Percentiles rank a stretch among this genome's conserved stretches.
Conservation (phyloP, 106 monocot species). For the Allium cepa region DNA sequence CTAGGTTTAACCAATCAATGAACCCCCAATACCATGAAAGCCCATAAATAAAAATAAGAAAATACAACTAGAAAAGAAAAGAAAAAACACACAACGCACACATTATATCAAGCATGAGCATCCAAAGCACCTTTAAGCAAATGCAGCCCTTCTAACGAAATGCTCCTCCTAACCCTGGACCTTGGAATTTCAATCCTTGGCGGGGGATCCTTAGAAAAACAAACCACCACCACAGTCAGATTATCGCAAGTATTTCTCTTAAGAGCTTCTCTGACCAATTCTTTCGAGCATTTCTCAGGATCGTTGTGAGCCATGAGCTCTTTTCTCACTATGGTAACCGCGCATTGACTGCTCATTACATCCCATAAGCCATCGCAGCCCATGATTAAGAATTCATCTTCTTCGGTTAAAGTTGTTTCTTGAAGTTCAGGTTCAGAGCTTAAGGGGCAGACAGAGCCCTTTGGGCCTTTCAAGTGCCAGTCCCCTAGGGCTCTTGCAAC, state of each 20-base stretch:
- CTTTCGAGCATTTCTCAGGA: conserved; percentile 31
- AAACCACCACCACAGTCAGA: conserved; percentile 46
- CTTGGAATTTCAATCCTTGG: conserved; percentile 54
- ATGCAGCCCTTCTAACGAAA: conserved; percentile 59
- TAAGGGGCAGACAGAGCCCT: conserved; percentile 36
- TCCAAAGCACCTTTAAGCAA: conserved; percentile 57
- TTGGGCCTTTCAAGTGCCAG: conserved; percentile 59
- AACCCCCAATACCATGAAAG: too few species aligned
- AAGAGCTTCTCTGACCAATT: conserved; percentile 40
- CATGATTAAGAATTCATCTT: conserved; percentile 54
- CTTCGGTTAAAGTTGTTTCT: conserved; percentile 23
- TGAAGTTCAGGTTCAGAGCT: conserved; percentile 44
- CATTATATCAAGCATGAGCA: background rate
- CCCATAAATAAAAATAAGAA: too few species aligned
- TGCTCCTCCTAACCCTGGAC: conserved; percentile 63
- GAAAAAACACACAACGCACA: too few species aligned
- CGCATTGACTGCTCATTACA: conserved; percentile 62
- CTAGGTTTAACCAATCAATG: too few species aligned
- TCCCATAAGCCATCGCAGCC: conserved; percentile 62
- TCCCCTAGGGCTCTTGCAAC: conserved; percentile 53
- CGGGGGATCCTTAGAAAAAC: conserved; percentile 44
- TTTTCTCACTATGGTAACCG: conserved; percentile 43
- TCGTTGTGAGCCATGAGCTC: conserved; percentile 51
- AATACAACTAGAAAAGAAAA: too few species aligned
- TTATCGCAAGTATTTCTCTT: conserved; percentile 41